These are phyloP conservation scores for Cucurbita ficifolia DNA, from an alignment of 306 rosid species.

Conservation along the genomic window DNA sequence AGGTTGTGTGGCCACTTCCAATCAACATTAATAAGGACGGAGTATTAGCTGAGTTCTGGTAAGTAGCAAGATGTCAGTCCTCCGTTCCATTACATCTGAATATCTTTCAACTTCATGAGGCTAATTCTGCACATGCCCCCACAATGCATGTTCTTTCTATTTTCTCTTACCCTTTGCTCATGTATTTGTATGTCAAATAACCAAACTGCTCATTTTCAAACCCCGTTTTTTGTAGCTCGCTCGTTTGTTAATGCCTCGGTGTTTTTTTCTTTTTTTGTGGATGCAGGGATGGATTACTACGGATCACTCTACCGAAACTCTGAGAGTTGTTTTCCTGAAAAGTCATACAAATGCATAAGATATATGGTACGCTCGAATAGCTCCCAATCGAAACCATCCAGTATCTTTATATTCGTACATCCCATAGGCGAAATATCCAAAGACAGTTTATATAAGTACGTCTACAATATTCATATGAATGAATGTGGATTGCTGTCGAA, in stretches of 20 bases:
- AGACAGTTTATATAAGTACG: background rate
- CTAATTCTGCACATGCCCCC: background rate
- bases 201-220: background rate
- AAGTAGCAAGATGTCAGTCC: slow-evolving; percentile 14
- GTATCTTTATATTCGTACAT: background rate
- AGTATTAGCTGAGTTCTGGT: slow-evolving; percentile 63
- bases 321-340: slow-evolving; percentile 9
- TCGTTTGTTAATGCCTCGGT: background rate
- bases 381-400: background rate
- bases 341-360: background rate
- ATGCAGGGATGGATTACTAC: slow-evolving; percentile 70
- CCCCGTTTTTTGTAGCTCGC: background rate
- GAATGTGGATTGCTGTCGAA: background rate
- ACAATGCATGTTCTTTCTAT: background rate
- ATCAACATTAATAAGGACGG: slow-evolving; percentile 43
- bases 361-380: background rate
- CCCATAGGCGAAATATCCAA: background rate
- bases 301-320: slow-evolving; percentile 47
- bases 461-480: background rate
- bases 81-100: background rate
- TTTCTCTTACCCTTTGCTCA: background rate
- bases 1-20: slow-evolving; percentile 59
- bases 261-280: background rate
- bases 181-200: background rate
- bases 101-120: background rate